These are phyloP conservation scores for Rusavskia elegans DNA, from an alignment of 495 filamentous ascomycete species.

Conservation along the genomic window DNA sequence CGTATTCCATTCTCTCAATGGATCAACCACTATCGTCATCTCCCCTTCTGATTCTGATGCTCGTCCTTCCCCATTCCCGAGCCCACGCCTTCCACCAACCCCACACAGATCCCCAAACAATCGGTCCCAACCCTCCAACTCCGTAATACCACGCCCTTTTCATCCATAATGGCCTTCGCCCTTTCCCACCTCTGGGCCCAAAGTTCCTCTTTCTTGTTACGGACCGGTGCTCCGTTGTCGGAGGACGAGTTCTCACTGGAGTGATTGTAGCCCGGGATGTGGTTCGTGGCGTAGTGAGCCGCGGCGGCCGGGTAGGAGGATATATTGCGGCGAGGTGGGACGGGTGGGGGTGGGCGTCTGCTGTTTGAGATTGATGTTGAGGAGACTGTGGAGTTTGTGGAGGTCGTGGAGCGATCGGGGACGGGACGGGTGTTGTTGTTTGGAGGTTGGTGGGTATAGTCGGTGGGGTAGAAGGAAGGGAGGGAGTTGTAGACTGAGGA, in stretches of 20 bases:
- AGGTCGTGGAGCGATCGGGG: slow-evolving; percentile 8
- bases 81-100: background rate
- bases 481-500: slow-evolving; percentile 31
- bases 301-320: slow-evolving; percentile 28
- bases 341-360: slow-evolving; percentile 8
- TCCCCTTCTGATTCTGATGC: too few species aligned
- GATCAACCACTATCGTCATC: too few species aligned
- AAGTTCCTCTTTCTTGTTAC: slow-evolving; percentile 67
- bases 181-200: slow-evolving; percentile 68
- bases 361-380: background rate
- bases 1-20: too few species aligned
- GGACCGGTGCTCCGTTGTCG: background rate
- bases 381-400: slow-evolving; percentile 4
- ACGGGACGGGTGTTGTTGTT: background rate
- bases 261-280: slow-evolving; percentile 11
- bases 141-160: slow-evolving; percentile 54
- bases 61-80: too few species aligned
- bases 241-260: slow-evolving; percentile 3
- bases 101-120: background rate
- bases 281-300: slow-evolving; percentile 23
- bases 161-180: slow-evolving; percentile 53
- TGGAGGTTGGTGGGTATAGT: slow-evolving; percentile 1
- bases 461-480: slow-evolving; percentile 16
- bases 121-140: slow-evolving; percentile 61
- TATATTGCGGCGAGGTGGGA: slow-evolving; percentile 13